Percentiles rank a stretch among this genome's conserved stretches.
Evolutionary conservation across 208 protist species (phyloP).

Genomic region (Dictyostelium gargantuum): DNA sequence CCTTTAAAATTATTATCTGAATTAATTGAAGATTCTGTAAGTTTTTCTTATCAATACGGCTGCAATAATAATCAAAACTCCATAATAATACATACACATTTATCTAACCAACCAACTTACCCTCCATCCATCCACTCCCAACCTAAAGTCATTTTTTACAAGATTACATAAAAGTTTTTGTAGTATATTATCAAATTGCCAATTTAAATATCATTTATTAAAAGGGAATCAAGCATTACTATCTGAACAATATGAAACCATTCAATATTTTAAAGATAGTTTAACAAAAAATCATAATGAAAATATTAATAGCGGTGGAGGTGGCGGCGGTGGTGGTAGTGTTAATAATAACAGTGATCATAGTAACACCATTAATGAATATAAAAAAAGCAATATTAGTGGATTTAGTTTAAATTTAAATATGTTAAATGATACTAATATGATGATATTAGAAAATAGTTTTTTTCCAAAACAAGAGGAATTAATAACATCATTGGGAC

Average conservation of each 20-base stretch:
- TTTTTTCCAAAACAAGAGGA: slow-evolving; percentile 25
- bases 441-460: not conserved
- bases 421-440: not conserved
- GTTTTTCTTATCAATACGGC: too few relatives aligned
- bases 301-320: not conserved
- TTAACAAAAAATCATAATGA: not conserved
- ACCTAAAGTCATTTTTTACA: slow-evolving; percentile 26
- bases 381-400: not conserved
- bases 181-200: slow-evolving; percentile 4
- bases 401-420: slow-evolving; percentile 3
- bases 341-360: not conserved
- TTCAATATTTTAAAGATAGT: not conserved
- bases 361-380: not conserved
- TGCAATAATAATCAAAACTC: too few relatives aligned
- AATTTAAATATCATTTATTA: slow-evolving; percentile 4
- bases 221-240: not conserved
- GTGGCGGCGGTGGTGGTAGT: too few relatives aligned
- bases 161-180: slow-evolving; percentile 11
- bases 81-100: too few relatives aligned
- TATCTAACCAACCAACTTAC: too few relatives aligned
- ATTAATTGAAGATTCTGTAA: not conserved
- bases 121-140: too few relatives aligned
- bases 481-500: not conserved
- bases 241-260: not conserved
- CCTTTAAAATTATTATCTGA: not conserved